Evolutionary conservation across 768 basidiomycete species (phyloP).

Genomic region (Xerocomellus amylosporus): DNA sequence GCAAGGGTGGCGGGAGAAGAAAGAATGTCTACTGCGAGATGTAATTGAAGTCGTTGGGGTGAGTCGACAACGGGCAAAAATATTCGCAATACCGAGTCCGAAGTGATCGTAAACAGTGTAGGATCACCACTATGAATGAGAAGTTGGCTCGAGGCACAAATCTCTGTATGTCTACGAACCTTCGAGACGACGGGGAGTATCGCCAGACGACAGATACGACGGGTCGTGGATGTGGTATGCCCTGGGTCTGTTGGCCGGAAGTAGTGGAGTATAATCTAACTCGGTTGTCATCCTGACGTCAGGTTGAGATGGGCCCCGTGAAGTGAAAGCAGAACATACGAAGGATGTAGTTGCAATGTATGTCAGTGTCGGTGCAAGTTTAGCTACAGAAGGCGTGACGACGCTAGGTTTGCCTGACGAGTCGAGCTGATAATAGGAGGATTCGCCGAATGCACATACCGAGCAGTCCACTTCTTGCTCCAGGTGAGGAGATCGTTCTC

Average conservation of each 20-base stretch:
- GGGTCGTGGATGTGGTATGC: conserved; percentile 70
- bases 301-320: conserved; percentile 6
- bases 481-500: conserved; percentile 83
- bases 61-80: conserved; percentile 87
- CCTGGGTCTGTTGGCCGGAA: conserved; percentile 64
- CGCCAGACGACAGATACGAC: conserved; percentile 73
- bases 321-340: conserved; percentile 37
- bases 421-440: conserved; percentile 10
- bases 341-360: conserved; percentile 64
- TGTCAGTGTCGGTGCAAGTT: conserved; percentile 74
- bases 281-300: conserved; percentile 48
- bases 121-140: conserved; percentile 57
- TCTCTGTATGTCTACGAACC: conserved; percentile 38
- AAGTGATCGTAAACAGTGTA: conserved; percentile 80
- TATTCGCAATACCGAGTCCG: conserved; percentile 78
- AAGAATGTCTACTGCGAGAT: conserved; percentile 70
- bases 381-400: conserved; percentile 47
- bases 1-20: conserved; percentile 51
- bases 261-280: conserved; percentile 72
- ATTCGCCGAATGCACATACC: conserved; percentile 40
- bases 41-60: conserved; percentile 80
- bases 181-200: conserved; percentile 61
- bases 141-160: conserved; percentile 2
- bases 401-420: conserved; percentile 36
- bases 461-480: conserved; percentile 72